Evolutionary conservation across 2,329 filamentous ascomycete genomes (phyloP), one percentile per base, ranked within the genome.

Genomic region (Simplicillium aogashimaense): DNA sequence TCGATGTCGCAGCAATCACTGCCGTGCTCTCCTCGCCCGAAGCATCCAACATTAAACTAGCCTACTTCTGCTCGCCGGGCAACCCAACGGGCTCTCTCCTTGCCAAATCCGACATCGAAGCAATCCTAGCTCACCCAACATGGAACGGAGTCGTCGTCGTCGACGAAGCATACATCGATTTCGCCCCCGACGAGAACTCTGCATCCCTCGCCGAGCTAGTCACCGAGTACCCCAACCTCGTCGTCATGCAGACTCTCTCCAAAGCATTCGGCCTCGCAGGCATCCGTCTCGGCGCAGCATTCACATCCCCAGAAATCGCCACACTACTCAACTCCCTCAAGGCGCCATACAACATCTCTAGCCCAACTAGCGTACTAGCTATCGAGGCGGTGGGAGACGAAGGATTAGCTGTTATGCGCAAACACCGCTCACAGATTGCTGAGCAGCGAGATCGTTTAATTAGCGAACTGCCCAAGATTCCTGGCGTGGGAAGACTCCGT

Each of bases 231-330:
- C 89, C 90, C 38, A 98, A 98, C 61, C 71, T 98, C 18, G 88
- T 95, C 14, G 89, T 98, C 42, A 87, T 97, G 86, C 92, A 98
- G 69, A 98, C 92, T 1, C 73, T 97, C n/a, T 94, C 86, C 53
- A 98, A 98, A 62, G 92, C 88, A 0, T 98, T 98, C 56, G 92
- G 92, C 20, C 76, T 98, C 55, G 92, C 92, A 4, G 92, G 90
- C 38, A 95, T 98, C 56, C 75, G 92, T 13, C 72, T 98, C 1
- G 92, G 92, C 36, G 85, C 81, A 7, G 87, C 86, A 1, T 98
- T 95, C 57, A 76, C 86, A 5, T 76, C 79, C 9, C 71, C 79
- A 0, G 72, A 78, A 6, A 81, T 98, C 46, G 88, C 90, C 2
- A 63, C 66, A 13, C 69, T 98, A 11, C 72, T 98, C 41, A 98